Base-by-base conservation (phyloP, 2,329 filamentous ascomycete species). In the Decorospora gaudefroyi region DNA sequence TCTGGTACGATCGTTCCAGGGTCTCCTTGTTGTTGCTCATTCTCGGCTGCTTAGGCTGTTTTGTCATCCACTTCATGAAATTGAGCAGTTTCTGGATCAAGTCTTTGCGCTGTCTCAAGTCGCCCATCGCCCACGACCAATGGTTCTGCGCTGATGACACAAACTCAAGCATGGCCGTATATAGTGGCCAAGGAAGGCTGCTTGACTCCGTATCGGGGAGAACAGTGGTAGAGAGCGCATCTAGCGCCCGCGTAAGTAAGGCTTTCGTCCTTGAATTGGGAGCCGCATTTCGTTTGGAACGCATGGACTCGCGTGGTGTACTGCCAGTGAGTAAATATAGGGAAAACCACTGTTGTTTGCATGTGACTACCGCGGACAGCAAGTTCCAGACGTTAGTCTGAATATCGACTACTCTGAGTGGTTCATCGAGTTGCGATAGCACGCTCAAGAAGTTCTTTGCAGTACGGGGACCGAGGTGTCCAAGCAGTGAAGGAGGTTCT, bases 271-370 rank as follows among this genome's bases (percentile, higher is more conserved):
- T 72, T 10, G 77, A 58, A 9, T 41, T 46, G 32, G 54, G 30
- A 6, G 58, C 31, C 6, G 46, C 41, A 18, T 78, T 74, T 55
- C 79, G 79, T 32, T 68, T 68, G 30, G 76, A 78, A 29, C 83
- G 83, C 61, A 90, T 74, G 4, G 86, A 81, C 57, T 93, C 84
- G 50, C 88, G 83, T 3, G 92, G 90, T 0, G 90, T 90, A 62
- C 85, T 86, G 15, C 91, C 93, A 5, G 90, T 96, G 26, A 97
- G 82, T 6, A 99, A 78, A 64, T 91, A 95, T 50, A 96, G 89
- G 0, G 92, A 89, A 75, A 99, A 88, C 88, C 92, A 97, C 64
- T 96, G 91, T 67, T 99, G 93, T 51, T 90, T 85, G 65, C 90
- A 91, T 55, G 87, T 87, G 48, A 99, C 82, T 32, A 97, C 86